Base-by-base conservation (phyloP, 2,329 filamentous ascomycete species). In the Sporothrix brasiliensis region DNA sequence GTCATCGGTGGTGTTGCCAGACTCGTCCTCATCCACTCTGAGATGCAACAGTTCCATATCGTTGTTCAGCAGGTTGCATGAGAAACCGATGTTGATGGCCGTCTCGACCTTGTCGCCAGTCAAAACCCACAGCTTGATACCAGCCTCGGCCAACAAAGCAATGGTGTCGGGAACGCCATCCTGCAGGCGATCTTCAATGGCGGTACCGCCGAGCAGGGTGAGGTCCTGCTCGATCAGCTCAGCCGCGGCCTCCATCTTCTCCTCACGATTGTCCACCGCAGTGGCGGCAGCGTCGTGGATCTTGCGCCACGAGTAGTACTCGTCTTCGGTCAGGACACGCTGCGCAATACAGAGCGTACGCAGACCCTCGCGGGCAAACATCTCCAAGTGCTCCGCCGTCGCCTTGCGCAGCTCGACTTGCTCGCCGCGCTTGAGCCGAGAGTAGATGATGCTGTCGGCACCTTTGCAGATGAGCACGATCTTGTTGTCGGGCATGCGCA, bases 41-140 rank as follows among this genome's bases (percentile, higher is more conserved):
- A 99, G 85, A 65, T 97, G 88, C 74, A 99, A 92, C 73, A 99
- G 83, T 75, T 99, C 95, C 95, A 99, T 97, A 75, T 97, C 92
- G 79, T 97, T 99, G 81, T 94, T 93, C 69, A 99, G 87, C 44
- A 99, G 85, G 76, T 99, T 99, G 83, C 96, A 99, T 13, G 96
- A 99, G 81, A 98, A 99, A 2, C 95, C 95, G 78, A 99, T 99
- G 82, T 99, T 99, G 88, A 99, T 99, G 71, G 96, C 95, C 30
- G 95, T 99, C 81, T 99, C 95, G 44, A 98, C 94, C 81, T 98
- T 99, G 85, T 99, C 95, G 73, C 96, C 95, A 19, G 95, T 99
- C 74, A 99, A 83, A 69, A 99, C 95, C 95, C 95, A 99, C 9
- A 99, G 87, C 81, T 99, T 99, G 81, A 99, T 97, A 79, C 96